Evolutionary conservation across 495 filamentous ascomycete species (phyloP).

Genomic region (Parmelia sp.): DNA sequence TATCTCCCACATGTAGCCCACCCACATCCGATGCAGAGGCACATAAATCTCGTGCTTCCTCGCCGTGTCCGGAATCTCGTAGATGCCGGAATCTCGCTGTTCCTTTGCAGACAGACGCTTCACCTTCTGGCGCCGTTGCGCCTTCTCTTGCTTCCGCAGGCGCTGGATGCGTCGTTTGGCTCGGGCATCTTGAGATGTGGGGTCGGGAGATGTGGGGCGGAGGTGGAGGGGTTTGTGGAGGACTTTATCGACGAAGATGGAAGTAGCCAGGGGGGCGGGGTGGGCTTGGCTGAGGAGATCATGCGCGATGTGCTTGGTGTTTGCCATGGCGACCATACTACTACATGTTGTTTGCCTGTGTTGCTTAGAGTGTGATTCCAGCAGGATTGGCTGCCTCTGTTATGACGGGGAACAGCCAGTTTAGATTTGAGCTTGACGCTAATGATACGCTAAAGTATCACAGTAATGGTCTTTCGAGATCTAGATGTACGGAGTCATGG

Average conservation of each 20-base stretch:
- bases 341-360: no score
- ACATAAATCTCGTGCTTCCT: conserved; percentile 72
- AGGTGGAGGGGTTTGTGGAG: conserved; percentile 77
- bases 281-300: conserved; percentile 68
- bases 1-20: conserved; percentile 73
- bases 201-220: conserved; percentile 59
- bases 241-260: conserved; percentile 75
- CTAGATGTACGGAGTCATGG: no score
- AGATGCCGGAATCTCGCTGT: conserved; percentile 64
- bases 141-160: conserved; percentile 49
- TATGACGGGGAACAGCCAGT: no score
- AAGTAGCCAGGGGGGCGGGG: conserved; percentile 56
- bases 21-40: conserved; percentile 71
- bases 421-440: no score
- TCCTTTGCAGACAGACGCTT: conserved; percentile 73
- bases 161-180: conserved; percentile 53
- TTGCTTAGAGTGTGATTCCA: no score
- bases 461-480: no score
- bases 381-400: no score
- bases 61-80: conserved; percentile 61
- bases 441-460: no score
- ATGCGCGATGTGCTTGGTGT: conserved; percentile 49
- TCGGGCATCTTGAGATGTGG: conserved; percentile 54
- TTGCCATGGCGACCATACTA: no score
- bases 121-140: conserved; percentile 57